Conservation (phyloP, 208 protist genomes). For the Leishmania mexicana region DNA sequence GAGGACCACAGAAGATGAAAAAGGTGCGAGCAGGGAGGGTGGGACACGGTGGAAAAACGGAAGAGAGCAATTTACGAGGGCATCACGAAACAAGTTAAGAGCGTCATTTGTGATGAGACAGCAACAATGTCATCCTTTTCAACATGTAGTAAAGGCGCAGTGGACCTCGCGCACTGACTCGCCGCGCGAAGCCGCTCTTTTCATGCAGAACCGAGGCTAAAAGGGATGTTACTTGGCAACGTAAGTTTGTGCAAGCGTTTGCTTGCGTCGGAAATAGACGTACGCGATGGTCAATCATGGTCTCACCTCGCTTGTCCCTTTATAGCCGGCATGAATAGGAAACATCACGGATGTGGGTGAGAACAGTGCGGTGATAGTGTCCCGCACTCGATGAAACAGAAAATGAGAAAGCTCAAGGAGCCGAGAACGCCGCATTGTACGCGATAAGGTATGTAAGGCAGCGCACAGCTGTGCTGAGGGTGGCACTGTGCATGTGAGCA, state of each 20-base stretch:
- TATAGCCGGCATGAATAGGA: not conserved
- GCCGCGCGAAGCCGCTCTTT: not conserved
- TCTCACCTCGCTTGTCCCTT: not conserved
- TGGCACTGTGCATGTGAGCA: not conserved
- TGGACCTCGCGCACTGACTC: too few species aligned
- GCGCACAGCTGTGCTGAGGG: not conserved
- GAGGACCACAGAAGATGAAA: not conserved
- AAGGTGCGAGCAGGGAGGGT: not conserved
- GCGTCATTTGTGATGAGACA: not conserved
- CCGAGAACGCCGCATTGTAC: not conserved
- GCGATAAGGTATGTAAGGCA: not conserved
- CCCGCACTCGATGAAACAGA: not conserved
- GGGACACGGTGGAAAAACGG: not conserved
- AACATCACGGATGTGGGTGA: not conserved
- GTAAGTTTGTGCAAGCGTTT: not conserved
- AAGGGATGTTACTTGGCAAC: too few species aligned
- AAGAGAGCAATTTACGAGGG: not conserved
- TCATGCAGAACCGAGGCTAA: not conserved
- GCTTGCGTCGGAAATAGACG: not conserved
- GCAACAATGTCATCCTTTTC: not conserved
- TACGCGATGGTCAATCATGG: not conserved
- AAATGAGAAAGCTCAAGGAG: not conserved
- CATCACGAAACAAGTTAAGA: not conserved
- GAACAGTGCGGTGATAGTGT: not conserved
- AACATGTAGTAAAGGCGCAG: not conserved